phyloP scores from a whole-genome alignment of 1,139 yeast genomes.

The Pneumocystis canis region DNA sequence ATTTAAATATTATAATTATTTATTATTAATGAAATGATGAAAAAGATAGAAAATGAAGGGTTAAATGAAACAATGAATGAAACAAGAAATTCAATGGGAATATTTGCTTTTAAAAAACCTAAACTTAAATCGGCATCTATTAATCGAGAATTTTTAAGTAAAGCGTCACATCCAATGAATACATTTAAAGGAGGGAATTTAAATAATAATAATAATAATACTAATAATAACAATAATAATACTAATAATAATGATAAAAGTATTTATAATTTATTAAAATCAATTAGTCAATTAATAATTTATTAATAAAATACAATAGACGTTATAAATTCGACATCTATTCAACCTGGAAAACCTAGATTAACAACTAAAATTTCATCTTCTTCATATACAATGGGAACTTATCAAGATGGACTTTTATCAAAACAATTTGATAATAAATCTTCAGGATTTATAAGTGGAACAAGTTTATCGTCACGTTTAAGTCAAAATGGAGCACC shows the following conservation, averaged over 20 bases:
- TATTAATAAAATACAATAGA: too few relatives aligned
- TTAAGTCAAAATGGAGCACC: conserved; percentile 25
- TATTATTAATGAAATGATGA: too few relatives aligned
- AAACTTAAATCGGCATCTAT: conserved; percentile 5
- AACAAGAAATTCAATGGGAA: background rate
- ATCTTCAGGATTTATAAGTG: too few relatives aligned
- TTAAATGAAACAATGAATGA: too few relatives aligned
- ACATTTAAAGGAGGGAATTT: too few relatives aligned
- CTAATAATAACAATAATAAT: too few relatives aligned
- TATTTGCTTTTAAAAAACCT: conserved; percentile 3
- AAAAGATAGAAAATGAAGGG: too few relatives aligned
- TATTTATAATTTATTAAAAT: background rate
- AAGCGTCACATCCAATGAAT: background rate
- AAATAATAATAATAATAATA: too few relatives aligned
- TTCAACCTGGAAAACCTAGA: background rate
- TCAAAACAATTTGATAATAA: conserved; percentile 8
- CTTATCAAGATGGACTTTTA: background rate
- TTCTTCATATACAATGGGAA: background rate
- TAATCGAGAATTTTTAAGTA: conserved; percentile 1
- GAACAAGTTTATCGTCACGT: conserved; percentile 20
- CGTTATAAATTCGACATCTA: too few relatives aligned
- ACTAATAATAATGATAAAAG: background rate
- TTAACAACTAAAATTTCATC: background rate
- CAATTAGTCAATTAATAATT: background rate
- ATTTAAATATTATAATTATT: too few relatives aligned